Evolutionary conservation across 495 filamentous ascomycete species (phyloP), one percentile per base, ranked within the genome.

Genomic region (Hypoxylon trugodes): DNA sequence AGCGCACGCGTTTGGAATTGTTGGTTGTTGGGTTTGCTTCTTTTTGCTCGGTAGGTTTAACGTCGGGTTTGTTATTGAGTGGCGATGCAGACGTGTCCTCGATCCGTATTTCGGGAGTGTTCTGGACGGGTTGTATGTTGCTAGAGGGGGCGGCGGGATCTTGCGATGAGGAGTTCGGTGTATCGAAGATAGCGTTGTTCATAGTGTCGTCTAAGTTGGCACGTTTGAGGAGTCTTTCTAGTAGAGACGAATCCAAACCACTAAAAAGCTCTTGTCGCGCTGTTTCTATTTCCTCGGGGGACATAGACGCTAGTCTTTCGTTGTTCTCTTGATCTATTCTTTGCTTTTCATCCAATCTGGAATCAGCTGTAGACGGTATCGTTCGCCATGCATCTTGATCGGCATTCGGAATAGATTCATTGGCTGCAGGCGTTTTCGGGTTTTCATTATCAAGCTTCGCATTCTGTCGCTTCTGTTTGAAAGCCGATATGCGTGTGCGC

Each of bases 311-410:
- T 38, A 98, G 69, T 41, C 84, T 82, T 50, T 86, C 84, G 13
- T 78, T 82, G 70, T 98, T 98, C 66, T 98, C 91, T 68, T 89
- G 82, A 68, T 90, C 89, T 65, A 98, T 97, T 1, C 77, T 74
- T 40, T 77, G 73, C 61, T 86, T 86, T 66, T 96, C 89, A n/a
- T 73, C 81, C 48, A 78, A 76, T 37, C 80, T 76, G 13, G 56
- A 37, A 43, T 46, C 61, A 4, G 33, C 36, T 9, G 13, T 53
- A 26, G 53, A 41, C 4, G 41, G 25, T 13, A 48, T 26, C 9
- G 28, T 4, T 21, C 21, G 54, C 38, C 18, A 37, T 9, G 49
- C 37, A 59, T 60, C 28, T 26, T 41, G 45, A 18, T 32, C 24
- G 1, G 42, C 13, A 4, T 36, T 5, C 7, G 46, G 12, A 26